Base-by-base conservation (phyloP, 2,329 filamentous ascomycete genomes). In the Beauveria australis region DNA sequence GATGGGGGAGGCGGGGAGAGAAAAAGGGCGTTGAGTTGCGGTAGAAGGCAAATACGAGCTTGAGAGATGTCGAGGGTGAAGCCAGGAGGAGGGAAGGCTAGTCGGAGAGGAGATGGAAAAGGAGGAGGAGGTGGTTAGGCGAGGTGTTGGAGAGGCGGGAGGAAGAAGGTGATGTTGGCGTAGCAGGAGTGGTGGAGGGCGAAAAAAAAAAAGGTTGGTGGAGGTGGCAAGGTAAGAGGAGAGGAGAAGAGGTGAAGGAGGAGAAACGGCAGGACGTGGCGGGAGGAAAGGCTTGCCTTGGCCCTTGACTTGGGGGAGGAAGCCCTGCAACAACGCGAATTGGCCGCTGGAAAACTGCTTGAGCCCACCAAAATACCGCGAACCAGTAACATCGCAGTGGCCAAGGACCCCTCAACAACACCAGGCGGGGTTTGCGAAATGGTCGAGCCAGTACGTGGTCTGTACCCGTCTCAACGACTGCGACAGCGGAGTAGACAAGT, bases 191-290 rank as follows among this genome's bases (percentile, higher is more conserved):
- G 65, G 67, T 65, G 64, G 62, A 64, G 62, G 46, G 41, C 33
- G 61, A 64, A 60, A 63, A 62, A 57, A 66, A 66, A 63, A 62
- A 33, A 16, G 71, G 66, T 68, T 61, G 63, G 63, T 62, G 63
- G 64, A 64, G 66, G 59, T 64, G 61, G 63, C 65, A 67, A 61
- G 60, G 67, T 65, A 64, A 59, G 61, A 62, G 26, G 41, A 53
- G 37, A 46, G 47, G 46, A 18, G 51, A 10, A 55, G 47, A 19
- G 40, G 48, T 41, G 19, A 41, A 53, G 44, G 40, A 52, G 79
- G 84, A 85, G 19, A 54, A 56, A 46, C 26, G 58, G 49, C 47
- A 59, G 62, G 53, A 47, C 48, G 56, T 41, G 28, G 26, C 3
- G 30, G 54, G 26, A 40, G 46, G n/a, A 18, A 18, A 19, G 28